Percentiles rank a stretch among this genome's conserved stretches.
These are phyloP conservation scores for Fraxinus americana DNA, from an alignment of 257 asterid species.

Conservation along the genomic window DNA sequence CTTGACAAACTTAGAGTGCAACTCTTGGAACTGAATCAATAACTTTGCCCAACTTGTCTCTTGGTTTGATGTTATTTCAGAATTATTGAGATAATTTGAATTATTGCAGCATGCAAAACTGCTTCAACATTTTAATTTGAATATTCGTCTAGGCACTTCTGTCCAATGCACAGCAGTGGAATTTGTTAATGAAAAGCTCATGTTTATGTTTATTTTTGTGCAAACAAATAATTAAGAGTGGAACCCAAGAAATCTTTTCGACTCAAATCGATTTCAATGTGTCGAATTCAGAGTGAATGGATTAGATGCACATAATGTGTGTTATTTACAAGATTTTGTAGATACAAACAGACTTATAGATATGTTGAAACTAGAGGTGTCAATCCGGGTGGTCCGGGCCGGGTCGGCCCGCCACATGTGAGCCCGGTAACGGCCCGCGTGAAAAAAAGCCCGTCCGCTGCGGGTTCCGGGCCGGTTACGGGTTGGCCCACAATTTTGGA, in stretches of 20 bases:
- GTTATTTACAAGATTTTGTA: constrained; percentile 73
- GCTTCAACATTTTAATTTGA: neutral
- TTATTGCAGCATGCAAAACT: neutral
- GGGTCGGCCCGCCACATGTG: too few species aligned
- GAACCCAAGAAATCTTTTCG: constrained; percentile 9
- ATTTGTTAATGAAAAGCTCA: neutral
- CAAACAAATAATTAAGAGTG: neutral
- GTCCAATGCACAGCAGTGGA: neutral
- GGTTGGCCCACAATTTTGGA: too few species aligned
- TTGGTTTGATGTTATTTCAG: neutral
- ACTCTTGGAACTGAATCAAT: neutral
- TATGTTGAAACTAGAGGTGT: constrained; percentile 64
- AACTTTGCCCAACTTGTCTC: neutral
- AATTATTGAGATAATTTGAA: neutral
- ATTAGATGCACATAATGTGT: constrained; percentile 75
- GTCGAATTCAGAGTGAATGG: constrained; percentile 79
- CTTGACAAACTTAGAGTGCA: too few species aligned
- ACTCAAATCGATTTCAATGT: constrained; percentile 28
- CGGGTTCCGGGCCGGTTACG: too few species aligned
- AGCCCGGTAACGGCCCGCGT: too few species aligned
- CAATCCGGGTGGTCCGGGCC: too few species aligned
- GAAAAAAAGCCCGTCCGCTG: too few species aligned
- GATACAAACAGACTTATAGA: constrained; percentile 75
- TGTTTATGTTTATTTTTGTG: neutral
- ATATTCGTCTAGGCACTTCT: neutral